phyloP scores from a whole-genome alignment of 805 yeast species.

The Yamadazyma philogaea region DNA sequence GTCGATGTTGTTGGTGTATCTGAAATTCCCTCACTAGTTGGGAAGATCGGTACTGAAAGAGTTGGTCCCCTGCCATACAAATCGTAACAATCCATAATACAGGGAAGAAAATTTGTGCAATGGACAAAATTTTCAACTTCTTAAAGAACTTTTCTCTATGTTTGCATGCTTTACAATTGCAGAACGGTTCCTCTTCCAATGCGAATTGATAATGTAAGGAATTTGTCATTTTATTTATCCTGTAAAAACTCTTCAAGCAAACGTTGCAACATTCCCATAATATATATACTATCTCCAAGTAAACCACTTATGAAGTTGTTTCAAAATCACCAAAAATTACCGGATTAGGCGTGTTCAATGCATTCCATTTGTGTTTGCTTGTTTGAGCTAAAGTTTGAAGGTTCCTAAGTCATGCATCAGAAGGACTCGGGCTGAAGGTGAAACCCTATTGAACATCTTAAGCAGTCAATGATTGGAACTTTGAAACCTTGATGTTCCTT shows the following conservation, averaged over 20 bases:
- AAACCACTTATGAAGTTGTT: neutral
- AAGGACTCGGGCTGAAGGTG: too few species aligned
- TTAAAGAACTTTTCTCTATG: neutral
- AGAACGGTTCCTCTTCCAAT: constrained; percentile 5
- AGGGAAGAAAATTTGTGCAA: constrained; percentile 2
- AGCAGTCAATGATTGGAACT: neutral
- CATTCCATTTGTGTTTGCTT: too few species aligned
- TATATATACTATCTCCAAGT: neutral
- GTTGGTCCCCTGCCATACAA: neutral
- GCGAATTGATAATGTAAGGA: constrained; percentile 4
- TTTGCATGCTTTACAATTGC: constrained; percentile 8
- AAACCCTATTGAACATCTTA: too few species aligned
- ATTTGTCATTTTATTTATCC: neutral
- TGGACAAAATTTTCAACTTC: neutral
- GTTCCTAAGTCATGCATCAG: too few species aligned
- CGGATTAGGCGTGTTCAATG: neutral
- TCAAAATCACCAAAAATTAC: neutral
- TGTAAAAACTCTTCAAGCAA: too few species aligned
- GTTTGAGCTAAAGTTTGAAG: too few species aligned
- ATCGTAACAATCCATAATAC: constrained; percentile 3
- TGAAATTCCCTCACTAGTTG: constrained; percentile 1
- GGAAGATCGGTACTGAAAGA: neutral
- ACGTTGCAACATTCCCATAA: too few species aligned
- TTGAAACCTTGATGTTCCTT: neutral
- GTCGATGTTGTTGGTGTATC: neutral